Evolutionary conservation across 441 rosid genomes (phyloP).

Genomic region (Populus hybrid): DNA sequence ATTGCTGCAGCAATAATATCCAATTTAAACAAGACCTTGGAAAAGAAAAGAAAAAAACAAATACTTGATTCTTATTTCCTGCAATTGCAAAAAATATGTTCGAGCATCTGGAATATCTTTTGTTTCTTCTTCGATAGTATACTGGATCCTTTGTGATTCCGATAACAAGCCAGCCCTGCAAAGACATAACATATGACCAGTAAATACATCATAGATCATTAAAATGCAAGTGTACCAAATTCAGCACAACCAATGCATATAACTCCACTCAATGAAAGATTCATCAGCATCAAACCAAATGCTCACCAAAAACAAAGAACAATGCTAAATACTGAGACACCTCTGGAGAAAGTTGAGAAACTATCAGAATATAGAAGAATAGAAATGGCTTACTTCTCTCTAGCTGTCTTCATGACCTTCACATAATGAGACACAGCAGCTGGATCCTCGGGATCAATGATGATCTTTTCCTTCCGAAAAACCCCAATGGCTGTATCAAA

Average conservation of each 20-base stretch:
- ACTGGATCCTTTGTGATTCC: no score
- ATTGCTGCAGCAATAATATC: background rate
- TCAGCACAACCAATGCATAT: background rate
- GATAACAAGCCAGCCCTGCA: no score
- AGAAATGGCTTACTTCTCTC: conserved; percentile 65
- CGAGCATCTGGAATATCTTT: no score
- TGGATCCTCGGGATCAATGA: conserved; percentile 84
- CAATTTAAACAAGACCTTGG: background rate
- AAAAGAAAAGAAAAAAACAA: background rate
- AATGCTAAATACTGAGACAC: background rate
- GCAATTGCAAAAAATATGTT: conserved; percentile 64
- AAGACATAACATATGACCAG: conserved; percentile 14
- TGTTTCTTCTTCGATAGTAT: no score
- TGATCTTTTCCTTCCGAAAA: conserved; percentile 79
- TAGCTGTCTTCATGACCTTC: conserved; percentile 79
- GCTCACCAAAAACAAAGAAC: background rate
- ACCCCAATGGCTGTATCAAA: conserved; percentile 79
- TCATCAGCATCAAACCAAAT: background rate
- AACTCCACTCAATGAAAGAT: background rate
- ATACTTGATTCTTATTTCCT: conserved; percentile 75
- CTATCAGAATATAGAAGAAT: background rate
- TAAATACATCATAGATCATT: conserved; percentile 14
- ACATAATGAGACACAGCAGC: conserved; percentile 85
- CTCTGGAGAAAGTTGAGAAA: background rate
- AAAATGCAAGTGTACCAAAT: conserved; percentile 1